Conservation (phyloP, 768 basidiomycete species). For the Auriscalpium microsporum region DNA sequence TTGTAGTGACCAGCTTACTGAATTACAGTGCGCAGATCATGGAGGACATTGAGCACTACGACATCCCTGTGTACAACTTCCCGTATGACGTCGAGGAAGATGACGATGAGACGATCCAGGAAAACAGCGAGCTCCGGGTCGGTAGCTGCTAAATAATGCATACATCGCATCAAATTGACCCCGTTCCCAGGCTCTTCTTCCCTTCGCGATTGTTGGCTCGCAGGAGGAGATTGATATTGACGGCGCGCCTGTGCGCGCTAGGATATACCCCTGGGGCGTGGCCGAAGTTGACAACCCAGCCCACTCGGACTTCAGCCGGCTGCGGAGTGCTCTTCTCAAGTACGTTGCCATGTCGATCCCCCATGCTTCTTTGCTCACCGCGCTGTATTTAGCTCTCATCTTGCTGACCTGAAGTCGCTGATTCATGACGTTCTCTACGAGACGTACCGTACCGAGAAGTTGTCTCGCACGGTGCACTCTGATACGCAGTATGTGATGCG, state of each 20-base stretch:
- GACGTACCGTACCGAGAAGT: slow-evolving; percentile 96
- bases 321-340: slow-evolving; percentile 88
- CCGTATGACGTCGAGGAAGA: slow-evolving; percentile 99
- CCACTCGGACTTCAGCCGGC: slow-evolving; percentile 96
- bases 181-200: slow-evolving; percentile 67
- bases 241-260: slow-evolving; percentile 83
- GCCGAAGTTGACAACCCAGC: slow-evolving; percentile 99
- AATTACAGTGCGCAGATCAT: slow-evolving; percentile 56
- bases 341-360: slow-evolving; percentile 27
- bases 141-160: slow-evolving; percentile 17
- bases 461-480: slow-evolving; percentile 81
- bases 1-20: background rate
- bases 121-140: slow-evolving; percentile 92
- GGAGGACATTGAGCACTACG: slow-evolving; percentile 99
- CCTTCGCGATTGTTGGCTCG: slow-evolving; percentile 95
- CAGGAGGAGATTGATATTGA: slow-evolving; percentile 95
- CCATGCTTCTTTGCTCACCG: background rate
- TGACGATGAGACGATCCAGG: slow-evolving; percentile 96
- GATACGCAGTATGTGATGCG: slow-evolving; percentile 54
- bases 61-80: slow-evolving; percentile 99
- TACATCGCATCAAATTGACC: background rate
- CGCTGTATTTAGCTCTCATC: slow-evolving; percentile 61
- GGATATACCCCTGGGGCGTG: slow-evolving; percentile 98
- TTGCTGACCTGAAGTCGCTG: slow-evolving; percentile 89
- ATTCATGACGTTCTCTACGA: slow-evolving; percentile 94